Evolutionary conservation across 2,329 filamentous ascomycete genomes (phyloP).

Genomic region (Bertia moriformis): DNA sequence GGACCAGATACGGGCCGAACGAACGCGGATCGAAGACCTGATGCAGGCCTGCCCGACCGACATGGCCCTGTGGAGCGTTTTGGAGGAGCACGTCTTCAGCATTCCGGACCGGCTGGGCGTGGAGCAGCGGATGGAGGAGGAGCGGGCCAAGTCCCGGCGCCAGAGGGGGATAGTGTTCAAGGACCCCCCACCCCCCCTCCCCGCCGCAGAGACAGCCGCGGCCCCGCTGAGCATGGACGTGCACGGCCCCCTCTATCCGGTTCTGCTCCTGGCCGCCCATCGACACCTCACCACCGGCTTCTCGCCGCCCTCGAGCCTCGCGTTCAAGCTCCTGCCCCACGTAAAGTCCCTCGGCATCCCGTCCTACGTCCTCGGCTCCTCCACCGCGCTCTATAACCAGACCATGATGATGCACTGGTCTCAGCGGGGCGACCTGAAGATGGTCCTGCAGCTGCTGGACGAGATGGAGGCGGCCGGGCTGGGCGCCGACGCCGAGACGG

Average conservation of each 20-base stretch:
- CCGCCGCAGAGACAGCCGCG: no score
- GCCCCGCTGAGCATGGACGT: constrained; percentile 36
- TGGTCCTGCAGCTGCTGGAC: constrained; percentile 38
- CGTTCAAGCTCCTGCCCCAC: constrained; percentile 47
- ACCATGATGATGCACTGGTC: constrained; percentile 48
- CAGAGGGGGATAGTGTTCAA: no score
- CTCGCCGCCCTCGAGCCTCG: constrained; percentile 37
- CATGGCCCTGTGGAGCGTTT: constrained; percentile 47
- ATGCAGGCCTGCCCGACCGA: constrained; percentile 45
- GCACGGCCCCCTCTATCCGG: constrained; percentile 50
- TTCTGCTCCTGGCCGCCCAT: constrained; percentile 41
- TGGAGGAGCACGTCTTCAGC: constrained; percentile 54
- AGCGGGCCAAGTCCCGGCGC: neutral
- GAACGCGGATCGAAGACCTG: constrained; percentile 31
- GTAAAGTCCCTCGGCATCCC: constrained; percentile 54
- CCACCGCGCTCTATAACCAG: constrained; percentile 55
- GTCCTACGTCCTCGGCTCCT: constrained; percentile 58
- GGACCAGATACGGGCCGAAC: constrained; percentile 24
- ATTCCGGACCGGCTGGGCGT: constrained; percentile 41
- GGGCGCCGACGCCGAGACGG: constrained; percentile 33
- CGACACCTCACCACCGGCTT: constrained; percentile 43
- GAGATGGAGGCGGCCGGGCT: constrained; percentile 55
- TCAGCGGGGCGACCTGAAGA: constrained; percentile 39
- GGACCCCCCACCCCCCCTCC: no score
- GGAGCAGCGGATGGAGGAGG: constrained; percentile 14